Percentiles rank a stretch among this genome's conserved stretches.
Conservation (phyloP, 495 filamentous ascomycete species). For the Aspergillus asperescens region DNA sequence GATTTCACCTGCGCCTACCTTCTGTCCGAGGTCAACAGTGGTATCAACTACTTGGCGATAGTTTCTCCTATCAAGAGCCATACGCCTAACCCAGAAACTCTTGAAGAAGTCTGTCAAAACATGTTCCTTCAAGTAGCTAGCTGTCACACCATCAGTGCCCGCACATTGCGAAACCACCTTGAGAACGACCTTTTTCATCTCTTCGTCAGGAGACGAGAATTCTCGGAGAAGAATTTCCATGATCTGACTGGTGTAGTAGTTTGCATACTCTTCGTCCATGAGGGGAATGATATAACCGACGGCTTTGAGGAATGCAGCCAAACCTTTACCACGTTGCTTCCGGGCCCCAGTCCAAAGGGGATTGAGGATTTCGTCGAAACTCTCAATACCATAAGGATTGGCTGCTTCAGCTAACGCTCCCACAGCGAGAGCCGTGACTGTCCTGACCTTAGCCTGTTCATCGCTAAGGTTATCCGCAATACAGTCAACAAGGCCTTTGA, state of each 20-base stretch:
- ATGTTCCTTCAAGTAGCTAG: slow-evolving; percentile 88
- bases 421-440: slow-evolving; percentile 91
- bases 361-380: slow-evolving; percentile 95
- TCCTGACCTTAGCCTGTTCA: slow-evolving; percentile 95
- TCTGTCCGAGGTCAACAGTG: slow-evolving; percentile 94
- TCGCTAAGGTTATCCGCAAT: slow-evolving; percentile 94
- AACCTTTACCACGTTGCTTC: slow-evolving; percentile 92
- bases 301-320: slow-evolving; percentile 94
- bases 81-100: slow-evolving; percentile 95
- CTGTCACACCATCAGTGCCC: slow-evolving; percentile 89
- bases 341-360: slow-evolving; percentile 93
- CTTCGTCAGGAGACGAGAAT: slow-evolving; percentile 93
- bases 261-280: slow-evolving; percentile 99
- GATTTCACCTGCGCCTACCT: slow-evolving; percentile 93
- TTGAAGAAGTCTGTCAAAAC: slow-evolving; percentile 97
- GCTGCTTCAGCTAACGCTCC: slow-evolving; percentile 94
- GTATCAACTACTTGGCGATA: slow-evolving; percentile 97
- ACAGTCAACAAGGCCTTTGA: slow-evolving; percentile 94
- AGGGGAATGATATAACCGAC: slow-evolving; percentile 97
- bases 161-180: slow-evolving; percentile 98
- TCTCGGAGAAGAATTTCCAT: slow-evolving; percentile 98
- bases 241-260: slow-evolving; percentile 97
- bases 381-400: slow-evolving; percentile 98
- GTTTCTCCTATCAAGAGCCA: slow-evolving; percentile 95
- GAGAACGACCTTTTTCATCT: slow-evolving; percentile 99